phyloP scores from a whole-genome alignment of 1,284 basidiomycete species.

The Inonotus hispidus region DNA sequence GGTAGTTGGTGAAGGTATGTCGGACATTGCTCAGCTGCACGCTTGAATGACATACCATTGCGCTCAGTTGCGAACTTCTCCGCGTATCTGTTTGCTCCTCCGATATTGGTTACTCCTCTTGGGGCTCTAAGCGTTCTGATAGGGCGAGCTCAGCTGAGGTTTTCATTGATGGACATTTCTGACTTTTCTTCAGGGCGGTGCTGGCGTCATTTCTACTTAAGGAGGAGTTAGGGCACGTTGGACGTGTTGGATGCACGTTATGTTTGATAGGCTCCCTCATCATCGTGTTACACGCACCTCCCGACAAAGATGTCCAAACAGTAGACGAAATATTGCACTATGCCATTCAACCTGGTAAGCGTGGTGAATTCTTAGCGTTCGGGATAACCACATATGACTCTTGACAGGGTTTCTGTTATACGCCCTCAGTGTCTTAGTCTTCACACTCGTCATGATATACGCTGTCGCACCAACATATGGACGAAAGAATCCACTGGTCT shows the following conservation, averaged over 20 bases:
- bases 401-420: slow-evolving; percentile 81
- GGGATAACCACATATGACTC: neutral
- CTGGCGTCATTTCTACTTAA: slow-evolving; percentile 91
- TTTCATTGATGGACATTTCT: neutral
- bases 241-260: slow-evolving; percentile 87
- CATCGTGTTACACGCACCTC: slow-evolving; percentile 95
- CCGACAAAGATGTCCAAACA: slow-evolving; percentile 90
- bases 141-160: slow-evolving; percentile 52
- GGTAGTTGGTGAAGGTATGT: slow-evolving; percentile 81
- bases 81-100: slow-evolving; percentile 96
- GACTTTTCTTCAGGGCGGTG: slow-evolving; percentile 59
- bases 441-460: slow-evolving; percentile 86
- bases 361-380: slow-evolving; percentile 4
- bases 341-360: slow-evolving; percentile 82
- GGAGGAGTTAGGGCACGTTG: slow-evolving; percentile 92
- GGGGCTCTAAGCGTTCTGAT: slow-evolving; percentile 97
- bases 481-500: slow-evolving; percentile 84
- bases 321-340: slow-evolving; percentile 93
- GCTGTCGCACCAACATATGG: slow-evolving; percentile 84
- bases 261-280: slow-evolving; percentile 92
- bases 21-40: neutral
- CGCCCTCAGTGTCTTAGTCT: slow-evolving; percentile 78
- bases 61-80: slow-evolving; percentile 92
- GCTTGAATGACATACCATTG: neutral
- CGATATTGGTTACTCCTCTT: slow-evolving; percentile 94